Evolutionary conservation across 495 filamentous ascomycete genomes (phyloP), one percentile per base, ranked within the genome.

Genomic region (Pseudoneurospora amorphoporcata): DNA sequence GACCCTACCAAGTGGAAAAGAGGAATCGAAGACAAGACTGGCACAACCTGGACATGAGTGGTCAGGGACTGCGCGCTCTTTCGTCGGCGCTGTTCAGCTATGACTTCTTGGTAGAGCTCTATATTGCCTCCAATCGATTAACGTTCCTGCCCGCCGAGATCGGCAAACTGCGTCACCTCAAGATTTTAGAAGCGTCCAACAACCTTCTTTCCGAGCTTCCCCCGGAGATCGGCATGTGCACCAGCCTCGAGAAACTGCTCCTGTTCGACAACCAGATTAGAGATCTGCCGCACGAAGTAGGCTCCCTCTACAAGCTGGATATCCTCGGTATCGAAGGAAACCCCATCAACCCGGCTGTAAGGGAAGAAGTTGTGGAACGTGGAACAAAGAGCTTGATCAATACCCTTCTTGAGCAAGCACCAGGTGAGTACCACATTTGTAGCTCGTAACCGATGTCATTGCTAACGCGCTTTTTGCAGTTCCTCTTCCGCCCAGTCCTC

Each of bases 201-300:
- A 99, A 99, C 77, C 87, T 94, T 19, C 84, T 99, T 32, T 88
- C 85, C 8, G 90, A 92, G 77, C 84, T 99, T 8, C 95, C 95
- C 7, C 89, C 92, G 19, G 95, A 99, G 85, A 88, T 98, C 69
- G 96, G 95, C 75, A 98, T 98, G 94, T 91, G 97, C 73, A 92
- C 93, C 47, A 93, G 92, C 74, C 83, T 99, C 69, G 90, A 90
- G 78, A 87, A 88, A 47, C 86, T 99, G 1, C 82, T 92, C 29
- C 83, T 97, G 3, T 97, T 97, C 78, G 92, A 98, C 80, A 99
- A 99, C 80, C 84, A 91, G 65, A 90, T 99, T 70, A 88, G 87
- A 69, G 89, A 86, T 8, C 86, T 99, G 23, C 96, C 95, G 7
- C 90, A 85, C 76, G 94, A 98, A 79, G 82, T 99, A 72, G 95